Evolutionary conservation across 345 rosid genomes (phyloP).

Genomic region (Lepidium aucheri): DNA sequence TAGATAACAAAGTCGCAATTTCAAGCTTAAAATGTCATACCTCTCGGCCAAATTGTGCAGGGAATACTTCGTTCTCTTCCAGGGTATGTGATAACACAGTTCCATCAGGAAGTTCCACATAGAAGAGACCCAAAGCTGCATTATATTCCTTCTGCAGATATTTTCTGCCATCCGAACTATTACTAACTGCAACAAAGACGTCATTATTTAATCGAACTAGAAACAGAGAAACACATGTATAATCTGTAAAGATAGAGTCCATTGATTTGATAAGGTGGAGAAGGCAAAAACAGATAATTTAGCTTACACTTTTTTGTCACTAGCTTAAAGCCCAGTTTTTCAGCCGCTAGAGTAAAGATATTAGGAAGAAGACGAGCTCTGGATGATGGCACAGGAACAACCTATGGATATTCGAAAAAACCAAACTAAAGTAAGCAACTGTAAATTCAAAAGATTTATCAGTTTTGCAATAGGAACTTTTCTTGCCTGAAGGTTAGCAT

Average conservation of each 20-base stretch:
- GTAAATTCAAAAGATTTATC: not conserved
- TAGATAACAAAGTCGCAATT: not conserved
- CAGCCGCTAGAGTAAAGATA: slow-evolving; percentile 72
- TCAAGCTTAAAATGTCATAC: slow-evolving; percentile 25
- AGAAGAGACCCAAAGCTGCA: slow-evolving; percentile 52
- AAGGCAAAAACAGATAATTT: not conserved
- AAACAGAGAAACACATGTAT: not conserved
- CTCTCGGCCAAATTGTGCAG: slow-evolving; percentile 92
- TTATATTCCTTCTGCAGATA: slow-evolving; percentile 59
- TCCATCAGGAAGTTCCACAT: slow-evolving; percentile 74
- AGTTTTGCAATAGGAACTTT: not conserved
- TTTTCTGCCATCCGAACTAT: slow-evolving; percentile 55
- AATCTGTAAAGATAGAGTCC: not conserved
- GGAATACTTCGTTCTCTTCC: slow-evolving; percentile 74
- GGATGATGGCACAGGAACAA: slow-evolving; percentile 72
- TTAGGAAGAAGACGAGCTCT: slow-evolving; percentile 49
- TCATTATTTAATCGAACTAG: not conserved
- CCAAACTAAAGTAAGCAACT: not conserved
- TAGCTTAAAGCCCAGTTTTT: slow-evolving; percentile 81
- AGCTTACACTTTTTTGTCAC: slow-evolving; percentile 49
- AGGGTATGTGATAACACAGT: slow-evolving; percentile 46
- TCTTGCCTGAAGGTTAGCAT: slow-evolving; percentile 88
- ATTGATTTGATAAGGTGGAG: not conserved
- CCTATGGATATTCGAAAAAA: slow-evolving; percentile 31
- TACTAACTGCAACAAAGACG: slow-evolving; percentile 31